Percentiles rank a stretch among this genome's conserved stretches.
Conservation (phyloP, 805 yeast genomes). For the Komagataella ulmi region DNA sequence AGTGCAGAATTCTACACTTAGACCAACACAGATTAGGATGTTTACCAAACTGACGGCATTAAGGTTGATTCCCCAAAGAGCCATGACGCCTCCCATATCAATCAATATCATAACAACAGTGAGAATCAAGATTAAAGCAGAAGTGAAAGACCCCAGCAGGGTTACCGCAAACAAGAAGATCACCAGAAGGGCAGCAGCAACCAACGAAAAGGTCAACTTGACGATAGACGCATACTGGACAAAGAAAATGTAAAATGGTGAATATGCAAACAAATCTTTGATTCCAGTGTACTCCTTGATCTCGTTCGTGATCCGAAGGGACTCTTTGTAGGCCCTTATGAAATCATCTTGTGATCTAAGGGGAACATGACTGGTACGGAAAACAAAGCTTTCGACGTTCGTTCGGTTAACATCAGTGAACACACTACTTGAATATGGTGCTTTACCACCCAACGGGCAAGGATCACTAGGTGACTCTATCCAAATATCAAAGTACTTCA, state of each 20-base stretch:
- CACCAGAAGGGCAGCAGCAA: conserved; percentile 33
- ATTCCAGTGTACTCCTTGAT: conserved; percentile 22
- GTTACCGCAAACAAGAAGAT: conserved; percentile 40
- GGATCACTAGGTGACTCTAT: conserved; percentile 70
- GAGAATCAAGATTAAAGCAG: conserved; percentile 40
- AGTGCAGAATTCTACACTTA: conserved; percentile 87
- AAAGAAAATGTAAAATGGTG: conserved; percentile 86
- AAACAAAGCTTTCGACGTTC: conserved; percentile 42
- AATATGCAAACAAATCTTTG: conserved; percentile 69
- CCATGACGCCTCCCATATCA: conserved; percentile 74
- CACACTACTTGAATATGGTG: conserved; percentile 65
- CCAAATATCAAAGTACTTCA: conserved; percentile 69
- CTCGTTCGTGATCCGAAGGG: conserved; percentile 52
- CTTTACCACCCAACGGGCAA: conserved; percentile 93
- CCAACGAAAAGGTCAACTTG: conserved; percentile 37
- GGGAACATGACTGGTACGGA: conserved; percentile 71
- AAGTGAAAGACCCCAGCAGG: conserved; percentile 52
- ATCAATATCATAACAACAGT: conserved; percentile 54
- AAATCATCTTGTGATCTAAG: conserved; percentile 75
- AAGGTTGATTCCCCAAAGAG: conserved; percentile 57
- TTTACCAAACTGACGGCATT: conserved; percentile 89
- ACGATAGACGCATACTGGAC: conserved; percentile 72
- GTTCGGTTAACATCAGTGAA: conserved; percentile 24
- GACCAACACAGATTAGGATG: conserved; percentile 81
- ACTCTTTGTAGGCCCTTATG: conserved; percentile 64